Evolutionary conservation across 768 basidiomycete species (phyloP), one percentile per base, ranked within the genome.

Genomic region (Pleurotus giganteus): DNA sequence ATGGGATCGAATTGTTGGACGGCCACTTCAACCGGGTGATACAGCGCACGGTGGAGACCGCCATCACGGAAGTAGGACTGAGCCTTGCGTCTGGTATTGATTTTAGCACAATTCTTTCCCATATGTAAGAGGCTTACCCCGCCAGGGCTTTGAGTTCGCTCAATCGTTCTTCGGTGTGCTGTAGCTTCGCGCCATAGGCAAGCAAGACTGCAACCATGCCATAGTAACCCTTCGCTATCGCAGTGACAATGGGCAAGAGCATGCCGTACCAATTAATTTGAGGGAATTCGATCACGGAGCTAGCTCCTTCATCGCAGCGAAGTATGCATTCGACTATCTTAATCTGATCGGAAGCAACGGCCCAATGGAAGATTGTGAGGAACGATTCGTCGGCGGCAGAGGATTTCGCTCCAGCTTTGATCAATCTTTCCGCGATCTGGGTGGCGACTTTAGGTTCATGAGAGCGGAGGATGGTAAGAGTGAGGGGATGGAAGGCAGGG

Each of bases 301-400:
- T 61, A 2, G 73, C 71, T 54, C 75, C 71, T 1, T 74, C 73
- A 63, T 80, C 78, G 41, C 66, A 72, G 26, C 67, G 65, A 28
- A 81, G 59, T 28, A 81, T 63, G 0, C 71, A 71, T 8, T 71
- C 65, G 0, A 77, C 73, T 8, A 81, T 63, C 32, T 73, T 73
- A 19, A 66, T 61, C 37, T 70, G 69, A 34, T 70, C 69, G 15
- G 68, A 65, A 28, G 52, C 45, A 8, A 80, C 72, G 1, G 74
- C 67, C 2, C 58, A 59, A 47, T 77, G 70, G 61, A 79, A 74
- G n/a, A 78, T 71, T 2, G 78, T 81, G 11, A 57, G 51, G 61
- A 74, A 57, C 2, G 64, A 19, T 1, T 65, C 60, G 45, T 77
- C 69, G 2, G 78, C 76, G 2, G 71, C 71, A 9, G 77, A 72